These are phyloP conservation scores for Isatis lusitanica DNA, from an alignment of 441 rosid genomes.

Conservation along the genomic window DNA sequence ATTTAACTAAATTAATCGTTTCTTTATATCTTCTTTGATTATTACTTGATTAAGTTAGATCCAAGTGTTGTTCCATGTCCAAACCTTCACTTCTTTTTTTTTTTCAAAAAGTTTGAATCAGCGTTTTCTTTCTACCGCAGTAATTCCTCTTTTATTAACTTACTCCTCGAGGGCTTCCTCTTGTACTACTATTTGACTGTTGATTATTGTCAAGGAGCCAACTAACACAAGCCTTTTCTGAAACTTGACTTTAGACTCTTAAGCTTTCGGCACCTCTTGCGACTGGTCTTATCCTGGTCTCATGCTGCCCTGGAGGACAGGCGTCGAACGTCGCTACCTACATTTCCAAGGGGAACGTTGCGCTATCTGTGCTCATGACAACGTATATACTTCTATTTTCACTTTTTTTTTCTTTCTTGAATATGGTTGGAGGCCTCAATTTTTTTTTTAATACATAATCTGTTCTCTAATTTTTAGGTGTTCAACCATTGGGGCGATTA, in stretches of 20 bases:
- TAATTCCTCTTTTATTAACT: background rate
- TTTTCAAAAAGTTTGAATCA: background rate
- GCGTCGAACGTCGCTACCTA: constrained; percentile 95
- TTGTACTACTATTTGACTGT: constrained; percentile 1
- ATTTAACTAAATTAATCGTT: background rate
- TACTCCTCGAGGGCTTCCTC: background rate
- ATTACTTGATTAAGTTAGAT: background rate
- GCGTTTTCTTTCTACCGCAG: background rate
- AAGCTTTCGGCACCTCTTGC: constrained; percentile 96
- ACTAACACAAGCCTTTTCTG: background rate
- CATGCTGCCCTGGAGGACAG: constrained; percentile 98
- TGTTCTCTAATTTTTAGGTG: constrained; percentile 53
- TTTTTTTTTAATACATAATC: background rate
- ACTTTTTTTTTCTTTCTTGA: background rate
- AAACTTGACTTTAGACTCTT: constrained; percentile 50
- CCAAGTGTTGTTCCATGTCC: background rate
- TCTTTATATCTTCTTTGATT: background rate
- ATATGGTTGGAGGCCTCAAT: background rate
- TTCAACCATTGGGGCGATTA: constrained; percentile 92
- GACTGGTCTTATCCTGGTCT: constrained; percentile 90
- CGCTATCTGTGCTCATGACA: constrained; percentile 95
- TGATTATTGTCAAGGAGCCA: constrained; percentile 20
- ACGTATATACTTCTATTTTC: constrained; percentile 49
- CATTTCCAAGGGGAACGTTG: constrained; percentile 93
- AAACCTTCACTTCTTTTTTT: background rate